Percentiles rank a stretch among this genome's conserved stretches.
Conservation (phyloP, 306 rosid species). For the Casuarina equisetifolia region DNA sequence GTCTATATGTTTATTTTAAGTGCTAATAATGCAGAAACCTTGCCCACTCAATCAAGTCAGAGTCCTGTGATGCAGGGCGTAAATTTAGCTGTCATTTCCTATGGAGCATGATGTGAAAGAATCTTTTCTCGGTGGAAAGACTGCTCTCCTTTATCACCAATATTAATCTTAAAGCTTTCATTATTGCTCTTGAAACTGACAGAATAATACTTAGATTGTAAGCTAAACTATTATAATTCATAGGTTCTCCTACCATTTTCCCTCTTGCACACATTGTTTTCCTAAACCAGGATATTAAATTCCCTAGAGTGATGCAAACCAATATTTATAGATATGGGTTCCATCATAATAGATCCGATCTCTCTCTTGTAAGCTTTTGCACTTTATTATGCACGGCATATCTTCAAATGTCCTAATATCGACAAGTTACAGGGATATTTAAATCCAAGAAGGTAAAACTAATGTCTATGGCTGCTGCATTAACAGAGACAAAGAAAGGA, state of each 20-base stretch:
- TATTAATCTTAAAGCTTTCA: neutral
- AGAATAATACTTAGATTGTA: neutral
- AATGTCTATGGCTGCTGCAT: slow-evolving; percentile 20
- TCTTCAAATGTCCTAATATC: neutral
- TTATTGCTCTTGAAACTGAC: neutral
- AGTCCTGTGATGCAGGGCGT: neutral
- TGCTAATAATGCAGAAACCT: neutral
- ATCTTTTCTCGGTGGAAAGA: neutral
- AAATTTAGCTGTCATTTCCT: neutral
- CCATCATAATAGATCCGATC: neutral
- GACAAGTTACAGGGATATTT: neutral
- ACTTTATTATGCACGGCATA: neutral
- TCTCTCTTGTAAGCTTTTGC: neutral
- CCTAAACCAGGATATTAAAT: too few relatives aligned
- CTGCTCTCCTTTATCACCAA: neutral
- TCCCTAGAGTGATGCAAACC: too few relatives aligned
- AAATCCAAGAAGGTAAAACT: neutral
- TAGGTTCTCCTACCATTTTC: too few relatives aligned
- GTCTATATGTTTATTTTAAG: too few relatives aligned
- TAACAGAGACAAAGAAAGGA: slow-evolving; percentile 31
- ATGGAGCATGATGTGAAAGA: neutral
- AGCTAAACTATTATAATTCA: neutral
- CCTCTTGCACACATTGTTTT: too few relatives aligned
- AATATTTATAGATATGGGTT: too few relatives aligned
- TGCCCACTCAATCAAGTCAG: neutral